These are phyloP conservation scores for Metschnikowia bowlesiae DNA, from an alignment of 805 yeast genomes.

Conservation along the genomic window DNA sequence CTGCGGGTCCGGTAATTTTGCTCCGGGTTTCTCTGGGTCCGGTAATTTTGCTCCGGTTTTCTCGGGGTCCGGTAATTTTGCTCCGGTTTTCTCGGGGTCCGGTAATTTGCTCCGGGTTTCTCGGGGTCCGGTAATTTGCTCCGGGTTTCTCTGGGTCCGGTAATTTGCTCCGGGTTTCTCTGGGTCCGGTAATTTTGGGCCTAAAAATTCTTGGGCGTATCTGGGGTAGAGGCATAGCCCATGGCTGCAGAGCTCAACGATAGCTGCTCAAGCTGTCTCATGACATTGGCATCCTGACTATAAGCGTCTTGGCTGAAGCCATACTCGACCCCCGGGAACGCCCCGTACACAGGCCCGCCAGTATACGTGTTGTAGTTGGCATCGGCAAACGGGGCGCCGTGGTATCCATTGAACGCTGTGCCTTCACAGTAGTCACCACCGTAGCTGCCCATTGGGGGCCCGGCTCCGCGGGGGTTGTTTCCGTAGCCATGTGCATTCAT, in stretches of 20 bases:
- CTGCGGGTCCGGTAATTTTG: too few relatives aligned
- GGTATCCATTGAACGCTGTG: background rate
- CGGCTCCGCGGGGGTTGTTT: background rate
- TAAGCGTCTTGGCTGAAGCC: conserved; percentile 1
- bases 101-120: background rate
- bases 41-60: background rate
- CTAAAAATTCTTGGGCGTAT: conserved; percentile 26
- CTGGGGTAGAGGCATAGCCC: conserved; percentile 43
- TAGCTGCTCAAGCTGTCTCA: conserved; percentile 45
- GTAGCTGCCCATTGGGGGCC: background rate
- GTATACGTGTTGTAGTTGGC: background rate
- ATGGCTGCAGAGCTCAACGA: conserved; percentile 44
- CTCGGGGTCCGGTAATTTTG: background rate
- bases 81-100: background rate
- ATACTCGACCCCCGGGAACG: background rate
- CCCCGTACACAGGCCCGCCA: background rate
- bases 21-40: too few relatives aligned
- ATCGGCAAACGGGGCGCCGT: background rate
- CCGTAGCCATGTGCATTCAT: conserved; percentile 5
- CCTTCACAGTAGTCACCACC: background rate
- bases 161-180: background rate
- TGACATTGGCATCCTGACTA: conserved; percentile 23
- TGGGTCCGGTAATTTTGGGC: background rate
- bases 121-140: too few relatives aligned
- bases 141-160: background rate